These are phyloP conservation scores for Exserohilum rostratum DNA, from an alignment of 2,329 filamentous ascomycete genomes.

Conservation along the genomic window DNA sequence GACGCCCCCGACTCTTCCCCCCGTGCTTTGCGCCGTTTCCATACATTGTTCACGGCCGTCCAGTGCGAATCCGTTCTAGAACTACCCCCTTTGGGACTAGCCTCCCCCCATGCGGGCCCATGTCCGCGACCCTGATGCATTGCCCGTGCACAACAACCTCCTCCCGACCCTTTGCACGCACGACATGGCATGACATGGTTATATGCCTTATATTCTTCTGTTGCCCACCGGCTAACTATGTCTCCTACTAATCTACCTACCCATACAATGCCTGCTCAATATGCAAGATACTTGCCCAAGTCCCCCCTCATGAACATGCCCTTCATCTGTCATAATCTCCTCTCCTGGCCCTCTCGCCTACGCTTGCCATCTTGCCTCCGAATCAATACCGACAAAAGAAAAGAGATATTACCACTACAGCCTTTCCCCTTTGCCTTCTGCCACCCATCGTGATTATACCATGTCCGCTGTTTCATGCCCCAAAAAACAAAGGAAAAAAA, in stretches of 20 bases:
- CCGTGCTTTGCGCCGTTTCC: background rate
- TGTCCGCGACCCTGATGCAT: conserved; percentile 3
- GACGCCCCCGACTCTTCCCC: no score
- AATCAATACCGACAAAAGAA: conserved; percentile 8
- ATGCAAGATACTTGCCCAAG: conserved; percentile 5
- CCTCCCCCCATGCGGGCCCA: background rate
- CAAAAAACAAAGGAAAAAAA: background rate
- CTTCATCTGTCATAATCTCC: conserved; percentile 1
- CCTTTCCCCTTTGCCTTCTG: background rate
- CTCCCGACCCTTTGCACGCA: background rate
- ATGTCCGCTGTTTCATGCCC: background rate
- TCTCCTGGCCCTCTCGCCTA: background rate
- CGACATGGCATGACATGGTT: background rate
- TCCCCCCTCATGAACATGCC: background rate
- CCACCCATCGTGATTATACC: background rate
- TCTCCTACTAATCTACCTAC: conserved; percentile 18
- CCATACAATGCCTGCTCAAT: conserved; percentile 13
- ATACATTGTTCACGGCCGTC: background rate
- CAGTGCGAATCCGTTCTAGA: conserved; percentile 10
- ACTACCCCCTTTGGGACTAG: background rate
- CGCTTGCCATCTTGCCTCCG: background rate
- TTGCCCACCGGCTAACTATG: conserved; percentile 11
- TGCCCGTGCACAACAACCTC: conserved; percentile 1
- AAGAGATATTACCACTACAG: background rate
- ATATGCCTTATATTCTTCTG: conserved; percentile 5